Evolutionary conservation across 306 rosid species (phyloP), one percentile per base, ranked within the genome.

Genomic region (Prunus mira): DNA sequence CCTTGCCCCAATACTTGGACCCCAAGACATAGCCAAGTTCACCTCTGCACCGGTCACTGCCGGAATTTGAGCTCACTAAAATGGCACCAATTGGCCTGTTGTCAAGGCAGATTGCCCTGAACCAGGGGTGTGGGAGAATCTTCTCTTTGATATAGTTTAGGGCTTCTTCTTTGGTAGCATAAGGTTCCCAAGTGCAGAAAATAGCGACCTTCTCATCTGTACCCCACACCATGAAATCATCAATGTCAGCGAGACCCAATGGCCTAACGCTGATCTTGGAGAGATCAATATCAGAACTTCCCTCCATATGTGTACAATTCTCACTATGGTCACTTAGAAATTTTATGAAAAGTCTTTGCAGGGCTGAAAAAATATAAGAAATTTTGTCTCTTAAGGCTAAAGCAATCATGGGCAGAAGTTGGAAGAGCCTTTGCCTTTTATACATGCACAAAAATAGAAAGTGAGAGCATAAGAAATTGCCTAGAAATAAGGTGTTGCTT

Each of bases 21-120:
- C 82, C 92, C 41, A 93, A 9, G 14, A 71, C 85, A 55, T 90
- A 93, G 3, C 97, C 97, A 0, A 93, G 73, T 62, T 90, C 92
- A 0, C 81, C 84, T 56, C 90, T 85, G 30, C 77, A 46, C 45
- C 19, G 13, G 14, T 87, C 85, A 7, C 13, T 3, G 0, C 78
- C 88, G 1, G 82, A 47, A 22, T 50, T 11, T 0, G 66, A 41
- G 6, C 28, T 81, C 67, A 67, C 90, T 58, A 49, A 68, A 58
- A 90, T 49, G 17, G 83, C 69, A 0, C 97, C 96, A 17, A 93
- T 84, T 7, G 94, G 88, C 14, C 67, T 82, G 34, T 83, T 57
- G 1, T 79, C 83, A 3, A 86, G 80, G 82, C 90, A 90, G 30
- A 93, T 93, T 43, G 85, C 88, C 56, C 74, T 88, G 80, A 20